phyloP scores from a whole-genome alignment of 2,329 filamentous ascomycete species.

The Fusarium mundagurra region DNA sequence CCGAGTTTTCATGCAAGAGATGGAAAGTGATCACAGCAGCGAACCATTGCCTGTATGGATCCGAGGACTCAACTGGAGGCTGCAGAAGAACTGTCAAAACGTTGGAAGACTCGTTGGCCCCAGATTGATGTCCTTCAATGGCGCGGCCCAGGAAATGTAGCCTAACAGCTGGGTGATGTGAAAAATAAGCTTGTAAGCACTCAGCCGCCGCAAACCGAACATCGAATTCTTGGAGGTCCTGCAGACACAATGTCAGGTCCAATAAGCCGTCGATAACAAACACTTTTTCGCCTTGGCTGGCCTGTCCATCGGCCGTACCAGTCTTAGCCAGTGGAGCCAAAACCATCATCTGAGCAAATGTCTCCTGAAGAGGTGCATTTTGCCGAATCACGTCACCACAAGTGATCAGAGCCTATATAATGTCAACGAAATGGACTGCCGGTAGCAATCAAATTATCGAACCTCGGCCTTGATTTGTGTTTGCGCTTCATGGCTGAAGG shows the following conservation, averaged over 20 bases:
- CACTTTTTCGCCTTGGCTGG: slow-evolving; percentile 68
- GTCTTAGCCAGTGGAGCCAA: slow-evolving; percentile 61
- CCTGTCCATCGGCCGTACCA: slow-evolving; percentile 50
- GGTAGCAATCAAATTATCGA: slow-evolving; percentile 21
- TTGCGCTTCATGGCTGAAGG: slow-evolving; percentile 78
- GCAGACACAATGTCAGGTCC: slow-evolving; percentile 78
- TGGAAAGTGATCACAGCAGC: slow-evolving; percentile 89
- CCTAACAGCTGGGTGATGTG: slow-evolving; percentile 81
- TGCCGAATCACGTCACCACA: slow-evolving; percentile 90
- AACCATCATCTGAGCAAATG: slow-evolving; percentile 88
- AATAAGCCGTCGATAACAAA: slow-evolving; percentile 95
- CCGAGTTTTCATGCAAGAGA: slow-evolving; percentile 80
- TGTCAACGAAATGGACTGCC: slow-evolving; percentile 19
- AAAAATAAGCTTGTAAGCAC: slow-evolving; percentile 93
- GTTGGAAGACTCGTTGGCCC: slow-evolving; percentile 85
- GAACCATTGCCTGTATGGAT: slow-evolving; percentile 92
- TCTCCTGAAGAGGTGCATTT: slow-evolving; percentile 83
- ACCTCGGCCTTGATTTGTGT: slow-evolving; percentile 85
- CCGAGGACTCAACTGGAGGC: slow-evolving; percentile 69
- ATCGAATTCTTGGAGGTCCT: slow-evolving; percentile 76
- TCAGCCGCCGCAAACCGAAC: slow-evolving; percentile 86
- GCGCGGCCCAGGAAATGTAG: slow-evolving; percentile 88
- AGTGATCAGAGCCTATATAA: slow-evolving; percentile 75
- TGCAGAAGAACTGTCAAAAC: slow-evolving; percentile 84
- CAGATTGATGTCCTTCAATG: slow-evolving; percentile 84